Base-by-base conservation (phyloP, 2,329 filamentous ascomycete genomes). In the Diaporthe sp. region DNA sequence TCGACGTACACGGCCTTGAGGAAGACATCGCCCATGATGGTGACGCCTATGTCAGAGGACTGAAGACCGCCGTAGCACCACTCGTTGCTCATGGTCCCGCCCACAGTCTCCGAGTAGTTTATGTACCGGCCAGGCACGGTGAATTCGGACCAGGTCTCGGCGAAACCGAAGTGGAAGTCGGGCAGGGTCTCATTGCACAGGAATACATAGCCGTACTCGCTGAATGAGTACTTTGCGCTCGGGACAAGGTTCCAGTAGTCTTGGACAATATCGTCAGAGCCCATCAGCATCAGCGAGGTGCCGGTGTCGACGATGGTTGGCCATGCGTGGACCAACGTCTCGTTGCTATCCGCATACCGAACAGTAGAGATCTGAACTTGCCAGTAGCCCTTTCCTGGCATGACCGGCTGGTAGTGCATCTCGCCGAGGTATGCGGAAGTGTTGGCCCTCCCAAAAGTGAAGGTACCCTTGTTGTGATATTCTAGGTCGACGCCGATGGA, bases 1-100 rank as follows among this genome's bases (percentile, higher is more conserved):
- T 95, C 91, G 42, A 93, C 91, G 81, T 94, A 95, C 77, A 94
- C 87, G 73, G 90, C 90, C 90, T 97, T 97, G 79, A 97, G 88
- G 86, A 95, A 94, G 74, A 94, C 88, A 76, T 96, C 94, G 13
- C 95, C 95, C 74, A 96, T 90, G 80, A 97, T 95, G 74, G 88
- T 91, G 77, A 92, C 88, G 34, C 80, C 81, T 22, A 83, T 84
- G 58, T 86, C 83, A 31, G 72, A 75, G 46, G 85, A 87, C 87
- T 97, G 95, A 77, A 97, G 89, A 67, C 94, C 95, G 73, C 94
- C 94, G 82, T 91, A 96, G 87, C 95, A 97, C 72, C 73, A 76
- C 12, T 44, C 60, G 74, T 87, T 86, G 22, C 87, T 84, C 17
- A 87, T 83, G 28, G 28, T 31, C 25, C 42, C 28, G 34, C 88